Evolutionary conservation across 2,329 filamentous ascomycete species (phyloP).

Genomic region (Hawksworthiomyces lignivorus): DNA sequence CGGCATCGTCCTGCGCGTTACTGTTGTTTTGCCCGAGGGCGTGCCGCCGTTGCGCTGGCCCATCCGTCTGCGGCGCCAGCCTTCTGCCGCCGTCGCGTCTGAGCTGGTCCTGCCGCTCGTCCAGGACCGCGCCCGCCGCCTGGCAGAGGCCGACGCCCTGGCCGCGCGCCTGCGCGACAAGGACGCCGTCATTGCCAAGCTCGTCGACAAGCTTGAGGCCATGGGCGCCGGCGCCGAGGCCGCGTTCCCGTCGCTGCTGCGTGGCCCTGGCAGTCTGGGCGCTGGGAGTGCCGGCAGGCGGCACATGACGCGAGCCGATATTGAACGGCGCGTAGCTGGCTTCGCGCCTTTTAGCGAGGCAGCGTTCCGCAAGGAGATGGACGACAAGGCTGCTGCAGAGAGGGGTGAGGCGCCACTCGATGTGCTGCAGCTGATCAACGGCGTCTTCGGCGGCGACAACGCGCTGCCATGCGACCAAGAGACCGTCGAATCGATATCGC

Average conservation of each 20-base stretch:
- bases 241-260: conserved; percentile 39
- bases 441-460: conserved; percentile 30
- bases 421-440: conserved; percentile 25
- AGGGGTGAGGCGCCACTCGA: conserved; percentile 15
- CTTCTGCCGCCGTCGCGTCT: conserved; percentile 34
- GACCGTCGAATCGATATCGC: conserved; percentile 13
- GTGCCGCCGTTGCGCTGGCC: conserved; percentile 59
- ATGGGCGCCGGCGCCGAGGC: conserved; percentile 44
- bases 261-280: conserved; percentile 17
- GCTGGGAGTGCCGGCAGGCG: conserved; percentile 30
- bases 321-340: conserved; percentile 42
- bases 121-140: conserved; percentile 34
- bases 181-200: conserved; percentile 41
- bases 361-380: conserved; percentile 28
- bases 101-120: conserved; percentile 46
- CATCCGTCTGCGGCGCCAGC: conserved; percentile 44
- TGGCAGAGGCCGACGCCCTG: conserved; percentile 35
- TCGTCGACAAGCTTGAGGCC: conserved; percentile 47
- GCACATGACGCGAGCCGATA: conserved; percentile 34
- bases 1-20: conserved; percentile 46
- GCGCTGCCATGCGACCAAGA: conserved; percentile 23
- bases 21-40: conserved; percentile 53
- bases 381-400: background rate
- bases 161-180: conserved; percentile 38
- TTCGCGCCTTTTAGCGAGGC: conserved; percentile 39